These are phyloP conservation scores for Oryza rufipogon DNA, from an alignment of 176 grass and related monocot species.

Conservation along the genomic window DNA sequence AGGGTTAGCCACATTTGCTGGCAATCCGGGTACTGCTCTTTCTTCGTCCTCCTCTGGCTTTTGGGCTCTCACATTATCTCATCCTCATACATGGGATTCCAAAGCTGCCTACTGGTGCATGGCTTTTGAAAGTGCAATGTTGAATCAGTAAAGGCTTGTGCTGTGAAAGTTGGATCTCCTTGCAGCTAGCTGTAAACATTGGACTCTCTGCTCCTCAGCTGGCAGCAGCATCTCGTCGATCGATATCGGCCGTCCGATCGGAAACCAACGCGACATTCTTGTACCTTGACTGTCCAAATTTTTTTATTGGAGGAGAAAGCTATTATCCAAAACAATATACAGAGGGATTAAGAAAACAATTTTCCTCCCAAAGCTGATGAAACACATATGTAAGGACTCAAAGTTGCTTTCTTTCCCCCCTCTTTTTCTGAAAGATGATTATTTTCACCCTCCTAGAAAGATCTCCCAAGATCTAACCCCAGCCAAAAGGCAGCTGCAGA, in stretches of 20 bases:
- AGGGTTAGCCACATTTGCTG: not conserved
- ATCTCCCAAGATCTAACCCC: constrained; percentile 44
- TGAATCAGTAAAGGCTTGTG: constrained; percentile 41
- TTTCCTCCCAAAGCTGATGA: constrained; percentile 11
- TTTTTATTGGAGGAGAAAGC: not conserved
- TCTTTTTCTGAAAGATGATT: constrained; percentile 29
- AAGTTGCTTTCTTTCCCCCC: constrained; percentile 25
- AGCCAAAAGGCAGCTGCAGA: constrained; percentile 27
- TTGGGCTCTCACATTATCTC: not conserved
- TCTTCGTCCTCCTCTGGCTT: not conserved
- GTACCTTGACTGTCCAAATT: not conserved
- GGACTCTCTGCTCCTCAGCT: constrained; percentile 14
- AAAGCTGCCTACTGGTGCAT: constrained; percentile 39
- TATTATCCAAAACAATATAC: not conserved
- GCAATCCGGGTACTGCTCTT: not conserved
- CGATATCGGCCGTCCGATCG: not conserved
- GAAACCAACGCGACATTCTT: not conserved
- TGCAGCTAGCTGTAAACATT: not conserved
- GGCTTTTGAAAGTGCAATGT: constrained; percentile 39
- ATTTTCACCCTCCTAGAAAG: constrained; percentile 47
- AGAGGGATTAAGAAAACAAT: no score
- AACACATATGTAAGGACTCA: constrained; percentile 19
- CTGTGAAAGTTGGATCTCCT: constrained; percentile 41
- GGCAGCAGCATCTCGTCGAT: not conserved
- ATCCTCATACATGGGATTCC: constrained; percentile 49